These are phyloP conservation scores for Camellia oleifera DNA, from an alignment of 179 eudicot species.

Conservation along the genomic window DNA sequence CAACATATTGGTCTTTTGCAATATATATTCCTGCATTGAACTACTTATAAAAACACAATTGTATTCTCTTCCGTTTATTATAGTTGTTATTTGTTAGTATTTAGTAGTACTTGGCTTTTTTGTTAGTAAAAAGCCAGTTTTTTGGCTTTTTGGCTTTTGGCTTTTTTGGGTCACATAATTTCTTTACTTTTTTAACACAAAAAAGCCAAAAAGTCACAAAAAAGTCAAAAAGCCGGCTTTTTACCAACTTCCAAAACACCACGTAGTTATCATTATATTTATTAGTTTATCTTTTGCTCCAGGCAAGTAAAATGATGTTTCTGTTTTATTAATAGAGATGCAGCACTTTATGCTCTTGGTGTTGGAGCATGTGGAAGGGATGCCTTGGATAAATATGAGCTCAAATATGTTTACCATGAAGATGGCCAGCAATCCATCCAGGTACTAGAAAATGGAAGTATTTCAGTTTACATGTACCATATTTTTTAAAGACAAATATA, in stretches of 20 bases:
- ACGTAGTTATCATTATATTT: neutral
- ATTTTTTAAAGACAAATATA: neutral
- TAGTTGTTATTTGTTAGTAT: neutral
- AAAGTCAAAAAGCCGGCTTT: too few species aligned
- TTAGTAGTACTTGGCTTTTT: too few species aligned
- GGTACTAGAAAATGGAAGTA: constrained; percentile 38
- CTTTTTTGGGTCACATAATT: too few species aligned
- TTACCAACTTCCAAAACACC: too few species aligned
- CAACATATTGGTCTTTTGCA: neutral
- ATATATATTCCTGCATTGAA: neutral
- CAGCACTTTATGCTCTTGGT: constrained; percentile 87
- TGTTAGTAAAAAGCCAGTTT: too few species aligned
- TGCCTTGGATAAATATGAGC: constrained; percentile 73
- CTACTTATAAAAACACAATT: neutral
- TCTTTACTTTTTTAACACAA: too few species aligned
- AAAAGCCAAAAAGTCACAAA: too few species aligned
- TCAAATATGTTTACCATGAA: constrained; percentile 83
- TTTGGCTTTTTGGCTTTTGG: too few species aligned
- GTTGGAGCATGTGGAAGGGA: constrained; percentile 86
- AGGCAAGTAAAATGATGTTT: neutral
- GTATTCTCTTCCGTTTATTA: neutral
- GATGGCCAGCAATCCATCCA: constrained; percentile 76
- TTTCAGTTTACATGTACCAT: neutral
- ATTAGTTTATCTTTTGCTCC: neutral
- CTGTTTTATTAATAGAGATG: constrained; percentile 55